Evolutionary conservation across 441 rosid genomes (phyloP).

Genomic region (Macaranga tanarius): DNA sequence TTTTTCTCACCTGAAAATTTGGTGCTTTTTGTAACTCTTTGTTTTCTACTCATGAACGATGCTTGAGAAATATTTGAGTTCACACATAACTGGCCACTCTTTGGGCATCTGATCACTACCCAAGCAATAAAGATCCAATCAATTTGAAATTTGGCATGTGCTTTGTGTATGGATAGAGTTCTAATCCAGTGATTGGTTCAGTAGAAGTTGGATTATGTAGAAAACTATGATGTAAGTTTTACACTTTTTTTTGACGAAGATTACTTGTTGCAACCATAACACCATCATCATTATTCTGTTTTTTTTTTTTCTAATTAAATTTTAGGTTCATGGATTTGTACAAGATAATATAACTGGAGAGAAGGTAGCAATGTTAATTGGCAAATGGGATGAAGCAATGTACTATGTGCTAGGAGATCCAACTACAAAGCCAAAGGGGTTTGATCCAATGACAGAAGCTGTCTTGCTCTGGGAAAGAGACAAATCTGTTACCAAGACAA

Average conservation of each 20-base stretch:
- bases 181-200: not conserved
- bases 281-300: not conserved
- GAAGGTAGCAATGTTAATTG: constrained; percentile 88
- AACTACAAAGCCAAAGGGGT: constrained; percentile 80
- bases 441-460: constrained; percentile 95
- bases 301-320: not conserved
- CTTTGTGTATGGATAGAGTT: not conserved
- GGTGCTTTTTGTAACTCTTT: too few relatives aligned
- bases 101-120: not conserved
- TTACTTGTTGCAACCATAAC: not conserved
- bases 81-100: not conserved
- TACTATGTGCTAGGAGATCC: constrained; percentile 92
- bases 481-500: constrained; percentile 64
- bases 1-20: too few relatives aligned
- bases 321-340: constrained; percentile 93
- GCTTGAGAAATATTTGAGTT: too few relatives aligned
- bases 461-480: constrained; percentile 88
- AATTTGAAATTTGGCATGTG: not conserved
- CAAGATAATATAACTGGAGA: constrained; percentile 90
- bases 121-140: not conserved
- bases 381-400: constrained; percentile 98
- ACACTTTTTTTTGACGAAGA: not conserved
- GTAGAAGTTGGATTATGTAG: not conserved
- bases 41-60: too few relatives aligned
- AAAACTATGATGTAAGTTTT: not conserved